Conservation (phyloP, 2,329 filamentous ascomycete species). For the Colletotrichum sp. region DNA sequence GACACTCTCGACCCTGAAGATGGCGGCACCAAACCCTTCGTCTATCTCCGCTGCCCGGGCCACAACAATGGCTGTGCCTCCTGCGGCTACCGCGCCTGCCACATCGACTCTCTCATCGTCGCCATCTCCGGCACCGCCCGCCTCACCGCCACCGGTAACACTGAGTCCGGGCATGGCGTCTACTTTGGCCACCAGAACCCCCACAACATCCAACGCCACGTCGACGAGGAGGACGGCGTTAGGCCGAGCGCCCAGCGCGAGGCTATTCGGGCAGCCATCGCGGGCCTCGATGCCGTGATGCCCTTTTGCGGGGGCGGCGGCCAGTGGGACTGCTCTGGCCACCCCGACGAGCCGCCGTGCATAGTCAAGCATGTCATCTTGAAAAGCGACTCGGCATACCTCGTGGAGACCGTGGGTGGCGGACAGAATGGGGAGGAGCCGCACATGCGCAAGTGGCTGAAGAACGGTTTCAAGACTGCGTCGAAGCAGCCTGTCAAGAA, state of each 20-base stretch:
- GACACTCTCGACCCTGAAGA: not conserved
- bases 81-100: not conserved
- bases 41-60: not conserved
- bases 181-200: not conserved
- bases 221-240: not conserved
- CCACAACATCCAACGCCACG: not conserved
- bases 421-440: not conserved
- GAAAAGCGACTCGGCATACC: not conserved
- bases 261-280: not conserved
- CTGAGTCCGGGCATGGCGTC: not conserved
- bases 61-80: not conserved
- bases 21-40: not conserved
- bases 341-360: not conserved
- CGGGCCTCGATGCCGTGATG: not conserved
- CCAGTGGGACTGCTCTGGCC: not conserved
- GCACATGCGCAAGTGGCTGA: not conserved
- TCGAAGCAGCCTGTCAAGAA: not conserved
- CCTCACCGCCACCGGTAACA: fast-evolving
- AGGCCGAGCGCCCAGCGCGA: not conserved
- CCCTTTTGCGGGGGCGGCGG: not conserved
- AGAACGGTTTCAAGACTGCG: not conserved
- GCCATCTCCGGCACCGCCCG: not conserved
- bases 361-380: not conserved
- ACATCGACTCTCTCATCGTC: not conserved
- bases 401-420: not conserved